phyloP scores from a whole-genome alignment of 305 asterid genomes.

The Fraxinus xanthoxyloides region DNA sequence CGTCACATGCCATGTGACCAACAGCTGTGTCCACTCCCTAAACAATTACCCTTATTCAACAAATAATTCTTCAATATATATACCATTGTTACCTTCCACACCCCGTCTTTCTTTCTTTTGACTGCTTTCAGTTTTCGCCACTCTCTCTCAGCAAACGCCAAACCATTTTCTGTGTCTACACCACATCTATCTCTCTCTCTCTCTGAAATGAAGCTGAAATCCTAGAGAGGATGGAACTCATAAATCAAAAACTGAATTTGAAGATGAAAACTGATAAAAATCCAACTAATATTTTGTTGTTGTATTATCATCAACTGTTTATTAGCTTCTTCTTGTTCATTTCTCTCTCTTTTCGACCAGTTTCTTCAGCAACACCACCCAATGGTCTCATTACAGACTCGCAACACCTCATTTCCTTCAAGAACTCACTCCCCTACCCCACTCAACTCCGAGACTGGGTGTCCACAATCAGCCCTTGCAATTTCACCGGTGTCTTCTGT shows the following conservation, averaged over 20 bases:
- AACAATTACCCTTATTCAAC: not conserved
- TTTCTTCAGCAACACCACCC: not conserved
- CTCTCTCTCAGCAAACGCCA: not conserved
- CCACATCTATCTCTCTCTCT: not conserved
- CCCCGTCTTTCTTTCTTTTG: not conserved
- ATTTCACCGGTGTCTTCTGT: conserved; percentile 64
- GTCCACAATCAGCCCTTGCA: conserved; percentile 53
- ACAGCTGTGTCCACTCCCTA: not conserved
- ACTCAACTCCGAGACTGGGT: conserved; percentile 36
- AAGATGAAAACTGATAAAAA: not conserved
- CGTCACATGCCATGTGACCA: not conserved
- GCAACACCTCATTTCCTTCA: not conserved
- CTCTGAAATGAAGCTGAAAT: not conserved
- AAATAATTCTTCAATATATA: not conserved
- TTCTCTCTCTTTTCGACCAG: not conserved
- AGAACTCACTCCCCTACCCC: not conserved
- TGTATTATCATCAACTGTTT: not conserved
- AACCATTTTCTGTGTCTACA: not conserved
- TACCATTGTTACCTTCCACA: not conserved
- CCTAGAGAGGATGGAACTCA: not conserved
- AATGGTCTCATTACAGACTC: not conserved
- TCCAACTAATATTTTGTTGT: not conserved
- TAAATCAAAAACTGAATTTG: not conserved
- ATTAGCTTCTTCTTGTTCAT: not conserved
- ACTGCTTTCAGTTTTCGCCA: not conserved